phyloP scores from a whole-genome alignment of 805 yeast genomes.

The Wickerhamomyces bovis region DNA sequence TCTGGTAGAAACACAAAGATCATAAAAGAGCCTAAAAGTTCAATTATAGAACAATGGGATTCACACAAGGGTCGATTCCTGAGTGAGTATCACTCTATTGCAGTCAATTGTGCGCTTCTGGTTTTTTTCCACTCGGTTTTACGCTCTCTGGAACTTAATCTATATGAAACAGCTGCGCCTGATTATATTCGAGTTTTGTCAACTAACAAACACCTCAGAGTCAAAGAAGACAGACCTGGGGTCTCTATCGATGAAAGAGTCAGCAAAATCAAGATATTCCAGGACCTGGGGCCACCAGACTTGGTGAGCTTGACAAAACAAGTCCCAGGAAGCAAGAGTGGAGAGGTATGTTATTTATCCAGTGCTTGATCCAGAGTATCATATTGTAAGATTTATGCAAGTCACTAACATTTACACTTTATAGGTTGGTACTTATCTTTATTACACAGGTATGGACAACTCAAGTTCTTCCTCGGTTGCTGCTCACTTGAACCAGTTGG shows the following conservation, averaged over 20 bases:
- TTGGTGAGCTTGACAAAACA: conserved; percentile 45
- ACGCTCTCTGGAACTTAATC: not conserved
- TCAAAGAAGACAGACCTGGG: conserved; percentile 52
- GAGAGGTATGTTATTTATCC: conserved; percentile 10
- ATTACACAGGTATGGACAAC: conserved; percentile 71
- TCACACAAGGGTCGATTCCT: conserved; percentile 59
- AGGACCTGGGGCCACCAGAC: conserved; percentile 75
- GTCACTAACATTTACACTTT: conserved; percentile 8
- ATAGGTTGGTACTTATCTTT: conserved; percentile 61
- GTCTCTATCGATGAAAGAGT: conserved; percentile 61
- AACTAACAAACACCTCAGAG: conserved; percentile 29
- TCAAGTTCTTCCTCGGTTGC: conserved; percentile 75
- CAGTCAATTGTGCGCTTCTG: not conserved
- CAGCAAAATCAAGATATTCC: conserved; percentile 48
- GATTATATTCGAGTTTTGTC: not conserved
- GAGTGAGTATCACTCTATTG: conserved; percentile 34
- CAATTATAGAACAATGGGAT: conserved; percentile 16
- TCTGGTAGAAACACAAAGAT: not conserved
- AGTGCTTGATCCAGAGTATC: too few species aligned
- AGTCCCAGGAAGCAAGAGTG: conserved; percentile 56
- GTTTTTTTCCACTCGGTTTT: not conserved
- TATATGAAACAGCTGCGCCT: not conserved
- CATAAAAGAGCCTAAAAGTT: not conserved
- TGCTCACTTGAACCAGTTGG: conserved; percentile 62
- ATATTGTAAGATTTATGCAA: too few species aligned